Conservation (phyloP, 2,329 filamentous ascomycete species). For the Drechslerella stenobrocha region DNA sequence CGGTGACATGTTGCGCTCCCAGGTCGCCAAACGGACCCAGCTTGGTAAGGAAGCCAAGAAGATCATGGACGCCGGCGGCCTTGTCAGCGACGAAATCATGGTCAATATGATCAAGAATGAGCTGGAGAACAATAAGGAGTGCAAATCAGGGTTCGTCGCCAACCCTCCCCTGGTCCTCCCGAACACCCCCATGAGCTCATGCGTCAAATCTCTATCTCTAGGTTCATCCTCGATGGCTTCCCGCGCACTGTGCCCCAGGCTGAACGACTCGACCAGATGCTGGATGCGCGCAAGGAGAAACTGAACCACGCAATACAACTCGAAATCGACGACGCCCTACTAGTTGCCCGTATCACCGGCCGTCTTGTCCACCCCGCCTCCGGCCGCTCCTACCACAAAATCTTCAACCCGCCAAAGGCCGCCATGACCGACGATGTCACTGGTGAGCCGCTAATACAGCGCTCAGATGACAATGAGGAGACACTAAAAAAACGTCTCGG, state of each 20-base stretch:
- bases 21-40: conserved; percentile 95
- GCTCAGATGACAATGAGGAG: conserved; percentile 94
- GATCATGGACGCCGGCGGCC: conserved; percentile 98
- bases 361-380: conserved; percentile 94
- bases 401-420: conserved; percentile 97
- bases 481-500: conserved; percentile 90
- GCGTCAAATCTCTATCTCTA: conserved; percentile 40
- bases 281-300: conserved; percentile 73
- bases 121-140: conserved; percentile 89
- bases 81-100: conserved; percentile 98
- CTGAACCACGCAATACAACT: conserved; percentile 96
- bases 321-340: conserved; percentile 89
- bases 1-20: conserved; percentile 97
- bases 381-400: conserved; percentile 94
- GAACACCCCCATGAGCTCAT: too few relatives aligned
- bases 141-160: conserved; percentile 81
- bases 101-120: conserved; percentile 99
- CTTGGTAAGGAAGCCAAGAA: conserved; percentile 97
- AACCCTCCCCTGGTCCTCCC: conserved; percentile 16
- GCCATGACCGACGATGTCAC: conserved; percentile 95
- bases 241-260: conserved; percentile 95
- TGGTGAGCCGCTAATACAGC: conserved; percentile 93
- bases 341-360: conserved; percentile 94
- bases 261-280: conserved; percentile 91
- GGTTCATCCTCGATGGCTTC: conserved; percentile 99